A percentile compares a stretch with the other conserved stretches of the same genome.
Evolutionary conservation across 1,284 basidiomycete species (phyloP).

Genomic region (Meira miltonrushii): DNA sequence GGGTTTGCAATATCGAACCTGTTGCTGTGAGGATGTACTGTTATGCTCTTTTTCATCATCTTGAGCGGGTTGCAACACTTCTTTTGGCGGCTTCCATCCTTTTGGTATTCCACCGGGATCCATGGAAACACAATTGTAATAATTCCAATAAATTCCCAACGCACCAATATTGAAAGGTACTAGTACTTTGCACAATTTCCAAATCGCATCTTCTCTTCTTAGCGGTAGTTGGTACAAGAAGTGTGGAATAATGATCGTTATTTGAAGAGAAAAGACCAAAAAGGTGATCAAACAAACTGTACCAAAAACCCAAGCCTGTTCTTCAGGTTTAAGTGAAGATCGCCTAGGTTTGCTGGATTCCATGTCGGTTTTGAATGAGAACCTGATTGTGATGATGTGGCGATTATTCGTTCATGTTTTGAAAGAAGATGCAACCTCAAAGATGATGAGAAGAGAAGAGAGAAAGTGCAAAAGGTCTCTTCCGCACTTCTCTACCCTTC

Average conservation of each 20-base stretch:
- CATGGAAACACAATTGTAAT: conserved; percentile 34
- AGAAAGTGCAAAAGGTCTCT: too few relatives aligned
- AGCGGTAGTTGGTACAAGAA: conserved; percentile 15
- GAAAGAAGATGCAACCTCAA: too few relatives aligned
- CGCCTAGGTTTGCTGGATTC: not conserved
- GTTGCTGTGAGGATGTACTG: conserved; percentile 20
- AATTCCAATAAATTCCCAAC: conserved; percentile 34
- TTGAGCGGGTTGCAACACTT: conserved; percentile 3
- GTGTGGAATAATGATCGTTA: conserved; percentile 42
- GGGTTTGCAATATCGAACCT: conserved; percentile 34
- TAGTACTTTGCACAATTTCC: conserved; percentile 66
- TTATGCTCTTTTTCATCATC: conserved; percentile 30
- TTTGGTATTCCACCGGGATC: conserved; percentile 41
- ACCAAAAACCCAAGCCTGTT: conserved; percentile 18
- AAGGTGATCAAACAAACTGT: conserved; percentile 33
- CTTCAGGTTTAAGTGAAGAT: not conserved
- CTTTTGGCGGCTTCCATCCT: conserved; percentile 22
- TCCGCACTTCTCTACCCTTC: too few relatives aligned
- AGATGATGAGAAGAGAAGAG: too few relatives aligned
- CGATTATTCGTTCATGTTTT: too few relatives aligned
- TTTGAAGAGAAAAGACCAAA: conserved; percentile 37
- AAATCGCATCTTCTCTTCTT: conserved; percentile 49
- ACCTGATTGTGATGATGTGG: too few relatives aligned
- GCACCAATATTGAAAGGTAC: conserved; percentile 71
- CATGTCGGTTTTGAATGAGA: not conserved